Percentiles rank a stretch among this genome's conserved stretches.
phyloP scores from a whole-genome alignment of 2,329 filamentous ascomycete genomes.

The Xylariaceae sp. region DNA sequence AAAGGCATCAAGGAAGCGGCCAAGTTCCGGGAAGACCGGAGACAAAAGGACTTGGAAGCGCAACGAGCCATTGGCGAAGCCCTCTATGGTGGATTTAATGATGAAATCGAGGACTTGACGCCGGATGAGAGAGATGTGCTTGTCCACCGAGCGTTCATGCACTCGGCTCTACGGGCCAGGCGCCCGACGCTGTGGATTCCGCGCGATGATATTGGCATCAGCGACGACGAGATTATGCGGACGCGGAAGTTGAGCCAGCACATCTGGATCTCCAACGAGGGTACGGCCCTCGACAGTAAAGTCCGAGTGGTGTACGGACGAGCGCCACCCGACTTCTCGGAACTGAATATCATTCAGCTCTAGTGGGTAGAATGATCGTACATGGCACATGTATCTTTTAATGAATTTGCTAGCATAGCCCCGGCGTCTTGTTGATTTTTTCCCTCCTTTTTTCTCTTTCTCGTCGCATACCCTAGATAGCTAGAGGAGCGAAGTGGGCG shows the following conservation, averaged over 20 bases:
- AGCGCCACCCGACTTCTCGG: slow-evolving; percentile 84
- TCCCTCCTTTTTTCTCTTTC: not conserved
- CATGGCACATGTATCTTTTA: slow-evolving; percentile 7
- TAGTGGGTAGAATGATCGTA: slow-evolving; percentile 34
- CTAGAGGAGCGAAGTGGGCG: not conserved
- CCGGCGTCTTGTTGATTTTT: not conserved
- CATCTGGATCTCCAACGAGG: slow-evolving; percentile 93
- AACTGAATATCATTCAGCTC: slow-evolving; percentile 78
- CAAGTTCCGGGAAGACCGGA: slow-evolving; percentile 45
- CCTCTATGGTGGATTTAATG: slow-evolving; percentile 79
- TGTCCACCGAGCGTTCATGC: slow-evolving; percentile 83
- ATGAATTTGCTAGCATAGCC: slow-evolving; percentile 18
- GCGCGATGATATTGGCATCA: slow-evolving; percentile 80
- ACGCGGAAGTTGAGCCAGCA: slow-evolving; percentile 70
- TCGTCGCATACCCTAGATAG: not conserved
- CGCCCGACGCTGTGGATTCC: slow-evolving; percentile 93
- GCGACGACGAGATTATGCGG: slow-evolving; percentile 80
- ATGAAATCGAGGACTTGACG: slow-evolving; percentile 91
- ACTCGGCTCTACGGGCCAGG: slow-evolving; percentile 76
- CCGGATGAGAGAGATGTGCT: slow-evolving; percentile 83
- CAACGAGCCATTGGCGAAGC: slow-evolving; percentile 71
- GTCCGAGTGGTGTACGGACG: slow-evolving; percentile 76
- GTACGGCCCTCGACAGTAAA: slow-evolving; percentile 80
- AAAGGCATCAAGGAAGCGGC: slow-evolving; percentile 40
- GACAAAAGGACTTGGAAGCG: slow-evolving; percentile 61